Evolutionary conservation across 148 eudicot species (phyloP).

Genomic region (Persicaria tinctoria): DNA sequence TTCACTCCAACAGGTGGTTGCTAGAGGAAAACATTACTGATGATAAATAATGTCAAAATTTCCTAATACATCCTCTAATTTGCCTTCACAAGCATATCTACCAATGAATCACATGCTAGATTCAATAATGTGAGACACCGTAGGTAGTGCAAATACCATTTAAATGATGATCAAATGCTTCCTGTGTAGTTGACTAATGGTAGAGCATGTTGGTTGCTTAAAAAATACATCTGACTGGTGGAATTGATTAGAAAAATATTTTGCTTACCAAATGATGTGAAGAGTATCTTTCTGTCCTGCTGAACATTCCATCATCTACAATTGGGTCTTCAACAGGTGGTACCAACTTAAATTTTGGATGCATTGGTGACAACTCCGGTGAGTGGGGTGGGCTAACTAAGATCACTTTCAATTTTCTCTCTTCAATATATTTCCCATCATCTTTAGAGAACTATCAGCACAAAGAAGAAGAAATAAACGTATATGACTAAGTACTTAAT

Average conservation of each 20-base stretch:
- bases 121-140: no score
- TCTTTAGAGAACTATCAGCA: constrained; percentile 50
- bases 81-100: no score
- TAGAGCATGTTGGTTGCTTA: no score
- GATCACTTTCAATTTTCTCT: constrained; percentile 70
- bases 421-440: constrained; percentile 51
- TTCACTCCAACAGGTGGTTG: background rate
- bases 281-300: constrained; percentile 9
- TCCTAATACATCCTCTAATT: no score
- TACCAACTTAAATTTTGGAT: background rate
- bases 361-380: constrained; percentile 48
- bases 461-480: background rate
- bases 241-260: background rate
- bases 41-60: no score
- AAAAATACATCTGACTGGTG: no score
- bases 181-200: no score
- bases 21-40: no score
- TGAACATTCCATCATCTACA: constrained; percentile 17
- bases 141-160: no score
- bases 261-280: constrained; percentile 16
- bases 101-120: no score
- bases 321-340: constrained; percentile 17
- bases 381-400: constrained; percentile 54
- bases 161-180: no score
- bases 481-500: background rate